Evolutionary conservation across 2,329 filamentous ascomycete species (phyloP), one percentile per base, ranked within the genome.

Genomic region (Colletotrichum ledebouriae): DNA sequence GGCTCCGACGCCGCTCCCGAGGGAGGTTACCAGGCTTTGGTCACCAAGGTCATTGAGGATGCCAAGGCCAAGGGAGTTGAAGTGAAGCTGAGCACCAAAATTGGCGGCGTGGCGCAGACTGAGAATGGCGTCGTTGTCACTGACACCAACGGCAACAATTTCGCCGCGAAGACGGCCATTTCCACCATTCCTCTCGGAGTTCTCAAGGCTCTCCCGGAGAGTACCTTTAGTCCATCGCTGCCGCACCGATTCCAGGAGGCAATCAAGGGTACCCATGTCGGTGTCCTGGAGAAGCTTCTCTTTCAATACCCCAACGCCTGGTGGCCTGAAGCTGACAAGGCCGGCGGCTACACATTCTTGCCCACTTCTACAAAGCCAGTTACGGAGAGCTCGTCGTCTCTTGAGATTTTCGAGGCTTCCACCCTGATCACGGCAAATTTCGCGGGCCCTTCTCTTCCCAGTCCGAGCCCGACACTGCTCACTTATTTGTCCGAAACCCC

Each of bases 1-100:
- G 66, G 66, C 25, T 69, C 66, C 9, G 66, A 69, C 37, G 62
- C 66, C n/a, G 66, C 66, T 22, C 66, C 66, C 6, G 61, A 69
- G 33, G 66, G 66, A 60, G 66, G 66, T 10, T 69, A 66, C 29
- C 50, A 69, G 41, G 55, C 66, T 11, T 29, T 69, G 41, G 62
- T 69, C 6, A 60, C 57, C 15, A 56, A 56, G 42, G 66, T 69
- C 7, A 15, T 69, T 41, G 61, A 69, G 15, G 66, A 69, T 37
- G 66, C 61, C 49, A 60, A 66, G 41, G 25, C 55, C 5, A 66
- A 66, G 25, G 61, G 66, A 11, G 62, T 58, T 15, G 42, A 66
- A 25, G 61, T 69, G 62, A 69, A 66, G 41, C 42, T 69, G 22
- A 33, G 42, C 39, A 69, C 66, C 7, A 66, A 60, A 49, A 59